phyloP scores from a whole-genome alignment of 2,329 filamentous ascomycete genomes.

The Fusarium sp. region DNA sequence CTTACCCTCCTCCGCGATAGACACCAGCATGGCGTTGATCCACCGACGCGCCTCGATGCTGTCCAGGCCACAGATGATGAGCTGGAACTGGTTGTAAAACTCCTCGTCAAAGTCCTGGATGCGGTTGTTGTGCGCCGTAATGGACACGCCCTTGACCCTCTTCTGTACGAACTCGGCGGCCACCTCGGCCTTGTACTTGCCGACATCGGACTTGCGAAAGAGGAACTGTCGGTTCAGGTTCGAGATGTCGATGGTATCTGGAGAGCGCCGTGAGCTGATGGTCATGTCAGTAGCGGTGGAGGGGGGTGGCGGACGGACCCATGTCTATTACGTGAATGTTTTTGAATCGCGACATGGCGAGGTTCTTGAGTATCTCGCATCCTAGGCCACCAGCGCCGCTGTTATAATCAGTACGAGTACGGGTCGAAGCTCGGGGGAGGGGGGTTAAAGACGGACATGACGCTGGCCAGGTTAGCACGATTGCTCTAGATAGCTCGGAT shows the following conservation, averaged over 20 bases:
- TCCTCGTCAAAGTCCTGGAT: conserved; percentile 97
- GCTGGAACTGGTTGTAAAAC: conserved; percentile 97
- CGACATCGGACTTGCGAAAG: conserved; percentile 91
- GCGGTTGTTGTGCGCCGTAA: conserved; percentile 91
- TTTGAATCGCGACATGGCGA: conserved; percentile 94
- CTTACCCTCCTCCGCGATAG: conserved; percentile 82
- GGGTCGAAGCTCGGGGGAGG: conserved; percentile 8
- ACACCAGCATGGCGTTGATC: conserved; percentile 95
- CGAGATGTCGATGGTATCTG: conserved; percentile 97
- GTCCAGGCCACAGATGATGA: conserved; percentile 94
- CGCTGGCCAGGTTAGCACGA: conserved; percentile 50
- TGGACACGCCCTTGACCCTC: conserved; percentile 88
- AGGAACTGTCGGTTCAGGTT: conserved; percentile 98
- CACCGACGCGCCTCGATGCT: conserved; percentile 97
- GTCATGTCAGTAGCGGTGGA: neutral
- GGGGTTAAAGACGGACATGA: conserved; percentile 56
- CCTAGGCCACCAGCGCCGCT: conserved; percentile 94
- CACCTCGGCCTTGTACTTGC: conserved; percentile 92
- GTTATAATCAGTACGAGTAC: conserved; percentile 31
- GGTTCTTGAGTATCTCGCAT: conserved; percentile 96
- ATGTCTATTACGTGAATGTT: conserved; percentile 99
- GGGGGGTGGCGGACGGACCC: conserved; percentile 64
- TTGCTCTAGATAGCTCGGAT: neutral
- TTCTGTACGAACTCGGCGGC: conserved; percentile 92
- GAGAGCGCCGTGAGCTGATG: conserved; percentile 17